Base-by-base conservation (phyloP, 805 yeast species). In the Kluyveromyces siamensis region DNA sequence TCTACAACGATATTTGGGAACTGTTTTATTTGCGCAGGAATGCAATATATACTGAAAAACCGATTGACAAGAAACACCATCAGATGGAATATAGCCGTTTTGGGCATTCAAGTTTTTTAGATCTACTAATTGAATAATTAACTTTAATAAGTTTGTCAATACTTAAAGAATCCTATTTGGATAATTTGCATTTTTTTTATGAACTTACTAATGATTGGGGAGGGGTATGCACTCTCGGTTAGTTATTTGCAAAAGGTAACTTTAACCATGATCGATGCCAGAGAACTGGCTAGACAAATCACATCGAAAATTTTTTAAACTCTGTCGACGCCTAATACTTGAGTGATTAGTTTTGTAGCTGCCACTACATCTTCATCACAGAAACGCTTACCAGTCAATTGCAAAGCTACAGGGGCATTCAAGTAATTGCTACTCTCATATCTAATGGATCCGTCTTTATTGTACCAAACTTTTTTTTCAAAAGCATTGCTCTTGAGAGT, bases 321-420 rank as follows among this genome's bases (percentile, higher is more conserved):
- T 53, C 61, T 54, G 2, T 58, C 54, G 30, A 56, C 57, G 21
- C 54, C 50, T 43, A 70, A 53, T 6, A 68, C 58, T 17, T 63
- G 62, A 18, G 63, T 69, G 30, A 75, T 54, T n/a, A 68, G 65
- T 54, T 69, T 69, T 6, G 75, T 66, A 6, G 75, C 76, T 41
- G 73, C 73, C 40, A 77, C 68, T 8, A 72, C 68, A 17, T 66
- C 69, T 54, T 77, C 81, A 53, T 77, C 81, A 19, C 65, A 64
- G 67, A 72, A 76, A 42, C 81, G 65, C 57, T 69, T 72, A 27
- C 80, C 81, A 14, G 72, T 70, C 39, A 77, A 62, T 46, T 78
- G 79, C 52, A 77, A 62, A 2, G 71, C 73, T 44, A 77, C 72
- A 14, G 81, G 81, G 27, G 77, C 75, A 11, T 71, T 73, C n/a